A percentile compares a stretch with the other conserved stretches of the same genome.
Evolutionary conservation across 2,329 filamentous ascomycete genomes (phyloP).

Genomic region (Stagonosporopsis tanaceti): DNA sequence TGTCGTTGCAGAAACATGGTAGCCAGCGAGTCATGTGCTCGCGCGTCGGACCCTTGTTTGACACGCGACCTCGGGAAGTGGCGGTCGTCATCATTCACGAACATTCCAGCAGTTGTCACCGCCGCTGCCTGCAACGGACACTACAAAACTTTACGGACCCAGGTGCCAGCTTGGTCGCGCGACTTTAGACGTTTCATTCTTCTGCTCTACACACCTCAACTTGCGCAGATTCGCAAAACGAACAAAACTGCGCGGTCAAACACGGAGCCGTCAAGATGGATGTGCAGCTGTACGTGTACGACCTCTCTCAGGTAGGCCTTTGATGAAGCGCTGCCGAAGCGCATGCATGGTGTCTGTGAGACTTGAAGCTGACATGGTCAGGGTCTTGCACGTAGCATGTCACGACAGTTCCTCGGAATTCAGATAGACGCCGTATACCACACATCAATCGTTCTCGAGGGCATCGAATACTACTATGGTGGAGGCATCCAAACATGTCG

Average conservation of each 20-base stretch:
- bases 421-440: conserved; percentile 95
- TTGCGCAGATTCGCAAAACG: not conserved
- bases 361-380: conserved; percentile 33
- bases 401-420: conserved; percentile 66
- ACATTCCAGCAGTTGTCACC: conserved; percentile 18
- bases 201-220: not conserved
- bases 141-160: not conserved
- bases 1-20: not conserved
- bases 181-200: not conserved
- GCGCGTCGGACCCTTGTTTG: conserved; percentile 26
- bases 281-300: conserved; percentile 61
- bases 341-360: not conserved
- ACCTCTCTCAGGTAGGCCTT: conserved; percentile 54
- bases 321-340: not conserved
- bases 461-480: conserved; percentile 91
- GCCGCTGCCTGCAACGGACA: conserved; percentile 12
- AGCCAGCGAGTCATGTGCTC: conserved; percentile 31
- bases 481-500: conserved; percentile 82
- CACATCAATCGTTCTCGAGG: conserved; percentile 84
- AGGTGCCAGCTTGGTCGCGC: not conserved
- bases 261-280: conserved; percentile 50
- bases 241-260: conserved; percentile 10
- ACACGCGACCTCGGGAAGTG: conserved; percentile 11
- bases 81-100: conserved; percentile 23
- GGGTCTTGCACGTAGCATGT: conserved; percentile 65